Percentiles rank a stretch among this genome's conserved stretches.
These are phyloP conservation scores for Amanita rimosa DNA, from an alignment of 768 basidiomycete species.

Conservation along the genomic window DNA sequence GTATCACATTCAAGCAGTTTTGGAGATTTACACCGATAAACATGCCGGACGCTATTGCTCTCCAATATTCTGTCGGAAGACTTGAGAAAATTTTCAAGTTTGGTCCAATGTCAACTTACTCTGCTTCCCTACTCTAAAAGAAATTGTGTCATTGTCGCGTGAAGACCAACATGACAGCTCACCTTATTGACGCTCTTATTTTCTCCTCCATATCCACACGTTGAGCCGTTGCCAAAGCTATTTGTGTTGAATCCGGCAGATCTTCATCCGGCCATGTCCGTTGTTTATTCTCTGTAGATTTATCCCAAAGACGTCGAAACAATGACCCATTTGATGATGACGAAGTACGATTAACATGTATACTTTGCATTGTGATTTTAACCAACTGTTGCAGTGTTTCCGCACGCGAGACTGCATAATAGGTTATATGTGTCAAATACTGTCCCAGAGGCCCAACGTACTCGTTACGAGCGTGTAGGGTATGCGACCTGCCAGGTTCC, in stretches of 20 bases:
- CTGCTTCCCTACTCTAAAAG: background rate
- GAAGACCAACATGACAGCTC: background rate
- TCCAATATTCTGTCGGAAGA: background rate
- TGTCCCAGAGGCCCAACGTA: background rate
- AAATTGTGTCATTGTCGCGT: background rate
- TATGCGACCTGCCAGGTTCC: background rate
- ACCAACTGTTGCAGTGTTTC: background rate
- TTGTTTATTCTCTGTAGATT: background rate
- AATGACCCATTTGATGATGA: background rate
- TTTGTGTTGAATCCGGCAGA: background rate
- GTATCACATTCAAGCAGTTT: background rate
- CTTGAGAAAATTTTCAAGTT: background rate
- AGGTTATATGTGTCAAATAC: background rate
- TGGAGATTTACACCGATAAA: background rate
- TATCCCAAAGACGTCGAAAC: background rate
- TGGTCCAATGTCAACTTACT: background rate
- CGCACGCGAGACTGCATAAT: background rate
- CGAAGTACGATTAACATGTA: background rate
- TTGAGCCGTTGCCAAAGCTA: background rate
- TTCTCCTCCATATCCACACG: background rate
- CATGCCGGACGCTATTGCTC: background rate
- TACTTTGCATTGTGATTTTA: background rate
- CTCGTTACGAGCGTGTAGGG: background rate
- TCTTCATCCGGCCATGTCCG: background rate
- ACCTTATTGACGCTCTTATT: background rate